These are phyloP conservation scores for Penicillium mononematosum DNA, from an alignment of 495 filamentous ascomycete genomes.

Conservation along the genomic window DNA sequence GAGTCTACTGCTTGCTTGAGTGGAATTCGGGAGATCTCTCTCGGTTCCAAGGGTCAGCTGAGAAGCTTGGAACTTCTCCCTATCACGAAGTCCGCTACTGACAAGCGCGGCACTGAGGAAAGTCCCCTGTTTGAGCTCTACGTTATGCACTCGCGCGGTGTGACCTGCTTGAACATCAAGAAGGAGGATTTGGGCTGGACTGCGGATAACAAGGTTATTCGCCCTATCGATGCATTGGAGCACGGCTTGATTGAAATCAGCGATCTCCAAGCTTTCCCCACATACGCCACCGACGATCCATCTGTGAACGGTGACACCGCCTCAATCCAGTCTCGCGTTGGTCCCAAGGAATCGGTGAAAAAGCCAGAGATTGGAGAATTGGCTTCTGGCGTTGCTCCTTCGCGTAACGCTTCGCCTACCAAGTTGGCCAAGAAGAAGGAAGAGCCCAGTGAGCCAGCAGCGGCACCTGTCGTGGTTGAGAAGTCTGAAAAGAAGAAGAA, in stretches of 20 bases:
- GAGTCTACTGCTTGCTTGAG: constrained; percentile 96
- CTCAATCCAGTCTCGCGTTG: constrained; percentile 35
- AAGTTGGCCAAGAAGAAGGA: constrained; percentile 50
- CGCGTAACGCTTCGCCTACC: constrained; percentile 42
- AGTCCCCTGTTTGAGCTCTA: constrained; percentile 86
- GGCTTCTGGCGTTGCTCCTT: constrained; percentile 30
- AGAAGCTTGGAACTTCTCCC: constrained; percentile 86
- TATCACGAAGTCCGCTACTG: constrained; percentile 44
- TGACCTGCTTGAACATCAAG: constrained; percentile 79
- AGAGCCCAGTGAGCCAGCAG: constrained; percentile 36
- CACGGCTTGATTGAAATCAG: constrained; percentile 56
- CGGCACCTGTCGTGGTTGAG: constrained; percentile 40
- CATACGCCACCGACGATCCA: constrained; percentile 45
- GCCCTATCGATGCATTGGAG: constrained; percentile 69
- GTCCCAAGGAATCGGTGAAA: constrained; percentile 39
- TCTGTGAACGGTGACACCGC: constrained; percentile 51
- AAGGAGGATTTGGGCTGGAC: constrained; percentile 88
- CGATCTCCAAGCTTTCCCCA: constrained; percentile 49
- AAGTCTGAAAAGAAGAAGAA: constrained; percentile 59
- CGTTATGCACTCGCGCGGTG: constrained; percentile 94
- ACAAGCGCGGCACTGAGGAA: constrained; percentile 50
- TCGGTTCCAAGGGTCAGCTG: constrained; percentile 81
- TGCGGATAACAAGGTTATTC: constrained; percentile 76
- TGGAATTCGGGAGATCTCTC: constrained; percentile 89
- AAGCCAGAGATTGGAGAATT: constrained; percentile 34